Evolutionary conservation across 2,329 filamentous ascomycete genomes (phyloP).

Genomic region (Aspergillus sp.): DNA sequence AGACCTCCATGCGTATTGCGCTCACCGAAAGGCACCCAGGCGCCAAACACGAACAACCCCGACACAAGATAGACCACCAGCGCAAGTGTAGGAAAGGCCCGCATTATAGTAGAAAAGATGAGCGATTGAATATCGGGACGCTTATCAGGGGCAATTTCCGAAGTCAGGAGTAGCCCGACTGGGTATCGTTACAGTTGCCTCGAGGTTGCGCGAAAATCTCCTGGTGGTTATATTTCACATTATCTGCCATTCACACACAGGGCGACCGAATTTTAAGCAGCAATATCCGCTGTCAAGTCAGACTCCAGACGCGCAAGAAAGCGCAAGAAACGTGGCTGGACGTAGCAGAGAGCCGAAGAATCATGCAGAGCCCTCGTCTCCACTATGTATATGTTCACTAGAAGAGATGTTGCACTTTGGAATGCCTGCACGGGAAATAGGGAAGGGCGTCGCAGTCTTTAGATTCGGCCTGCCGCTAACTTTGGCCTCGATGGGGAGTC

Average conservation of each 20-base stretch:
- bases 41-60: conserved; percentile 13
- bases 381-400: conserved; percentile 15
- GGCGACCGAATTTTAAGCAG: neutral
- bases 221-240: neutral
- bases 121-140: neutral
- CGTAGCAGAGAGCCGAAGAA: conserved; percentile 1
- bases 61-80: conserved; percentile 14
- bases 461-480: neutral
- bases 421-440: conserved; percentile 6
- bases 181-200: neutral
- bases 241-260: neutral
- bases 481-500: neutral
- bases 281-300: neutral
- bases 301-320: conserved; percentile 3
- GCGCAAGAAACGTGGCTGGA: conserved; percentile 16
- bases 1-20: conserved; percentile 5
- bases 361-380: conserved; percentile 2
- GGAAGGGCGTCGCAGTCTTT: conserved; percentile 1
- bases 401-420: neutral
- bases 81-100: conserved; percentile 10
- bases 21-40: conserved; percentile 8
- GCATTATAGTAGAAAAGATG: conserved; percentile 11
- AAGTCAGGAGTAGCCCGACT: neutral
- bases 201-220: neutral
- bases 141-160: neutral